Base-by-base conservation (phyloP, 1,284 basidiomycete genomes). In the Abortiporus biennis region DNA sequence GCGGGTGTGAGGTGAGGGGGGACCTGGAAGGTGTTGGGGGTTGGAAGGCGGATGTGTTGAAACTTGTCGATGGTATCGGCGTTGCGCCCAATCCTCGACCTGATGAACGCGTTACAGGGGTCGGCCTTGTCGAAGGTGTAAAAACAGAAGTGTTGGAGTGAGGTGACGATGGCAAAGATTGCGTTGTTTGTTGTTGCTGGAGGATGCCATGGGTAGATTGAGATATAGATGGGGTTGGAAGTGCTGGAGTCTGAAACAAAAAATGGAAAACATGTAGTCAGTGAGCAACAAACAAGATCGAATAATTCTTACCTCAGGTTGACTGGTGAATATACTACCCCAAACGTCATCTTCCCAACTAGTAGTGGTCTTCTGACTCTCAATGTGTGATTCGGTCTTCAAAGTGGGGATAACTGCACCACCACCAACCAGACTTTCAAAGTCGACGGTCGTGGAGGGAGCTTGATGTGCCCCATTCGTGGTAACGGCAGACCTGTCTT, bases 311-410 rank as follows among this genome's bases (percentile, higher is more conserved):
- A 73, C 72, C 54, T 63, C 59, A 44, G 68, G 60, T 33, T 64
- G 49, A 39, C 37, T 53, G 12, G 61, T 74, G 48, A 88, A 73
- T 38, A 90, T 85, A 46, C 72, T 85, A 6, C 78, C 84, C 87
- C 83, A 91, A 2, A 80, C 75, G 55, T 89, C 85, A 44, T 89
- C 85, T 49, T 85, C 82, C 83, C 81, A 87, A 33, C 67, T 64
- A n/a, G 27, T 29, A 25, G 63, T 62, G 4, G 54, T 39, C 19
- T 22, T 29, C 17, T 36, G 27, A 16, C 63, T 58, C 36, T 72
- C 69, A n/a, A 62, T 58, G 15, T 64, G 55, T 3, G 66, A 65
- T 42, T 76, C 71, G 3, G 73, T 59, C 49, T 74, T 77, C 40
- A 72, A 66, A 2, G 65, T 61, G 8, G 60, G 48, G 3, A 58